Base-by-base conservation (phyloP, 306 rosid species). In the Corylus americana region DNA sequence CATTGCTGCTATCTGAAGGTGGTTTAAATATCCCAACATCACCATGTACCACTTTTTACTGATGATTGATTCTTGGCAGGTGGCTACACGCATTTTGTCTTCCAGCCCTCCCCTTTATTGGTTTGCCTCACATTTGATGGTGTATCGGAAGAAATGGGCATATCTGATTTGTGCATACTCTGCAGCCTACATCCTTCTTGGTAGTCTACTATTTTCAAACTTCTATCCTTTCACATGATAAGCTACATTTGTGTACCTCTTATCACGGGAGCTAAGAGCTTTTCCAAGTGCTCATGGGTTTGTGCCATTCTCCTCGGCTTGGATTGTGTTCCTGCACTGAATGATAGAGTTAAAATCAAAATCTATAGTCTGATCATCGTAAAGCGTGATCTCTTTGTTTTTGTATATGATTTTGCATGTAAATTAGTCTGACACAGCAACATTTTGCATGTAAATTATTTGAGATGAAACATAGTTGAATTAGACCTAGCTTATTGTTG, bases 151-250 rank as follows among this genome's bases (percentile, higher is more conserved):
- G 75, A 80, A 82, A 84, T 90, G 97, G 98, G 88, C 92, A 83
- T 90, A 85, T 66, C n/a, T 88, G 78, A 88, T 95, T 74, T 95
- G 97, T 98, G 85, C 85, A 17, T 95, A 92, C 88, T 92, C 86
- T 63, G 83, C 89, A 20, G 89, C 92, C 31, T 95, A 95, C 79
- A 84, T 92, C 76, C 88, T 92, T 79, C 96, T 95, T 3, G 98
- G 98, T 17, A 87, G 97, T 83, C 82, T 95, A 70, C 91, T 95
- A 29, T 95, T 95, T 80, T 85, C 97, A 0, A 95, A 92, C 80
- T 95, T 94, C 84, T 95, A 95, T 84, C 98, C 98, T 42, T 95
- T 95, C 80, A 91, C 98, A 7, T 95, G 85, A 92, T 76, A 55
- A 57, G 37, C 18, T 12, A 37, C 20, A 7, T 13, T 1, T 1